Evolutionary conservation across 2,329 filamentous ascomycete genomes (phyloP).

Genomic region (Cordyceps javanica): DNA sequence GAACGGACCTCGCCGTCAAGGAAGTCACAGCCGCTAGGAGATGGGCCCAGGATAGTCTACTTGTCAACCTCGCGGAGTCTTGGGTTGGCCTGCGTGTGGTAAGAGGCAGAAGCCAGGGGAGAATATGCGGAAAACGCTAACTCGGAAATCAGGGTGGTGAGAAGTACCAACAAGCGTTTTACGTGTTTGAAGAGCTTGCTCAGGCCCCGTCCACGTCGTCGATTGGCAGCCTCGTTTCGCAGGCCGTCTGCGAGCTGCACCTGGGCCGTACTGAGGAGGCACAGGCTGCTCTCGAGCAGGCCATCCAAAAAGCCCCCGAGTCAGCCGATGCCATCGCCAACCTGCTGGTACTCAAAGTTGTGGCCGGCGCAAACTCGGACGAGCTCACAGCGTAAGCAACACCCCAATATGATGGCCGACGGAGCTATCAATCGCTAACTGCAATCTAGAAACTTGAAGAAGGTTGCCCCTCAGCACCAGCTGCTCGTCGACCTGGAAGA

Average conservation of each 20-base stretch:
- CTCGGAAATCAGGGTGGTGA: slow-evolving; percentile 65
- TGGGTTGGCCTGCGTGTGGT: slow-evolving; percentile 90
- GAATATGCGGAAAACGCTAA: slow-evolving; percentile 19
- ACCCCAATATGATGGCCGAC: neutral
- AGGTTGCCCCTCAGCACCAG: slow-evolving; percentile 59
- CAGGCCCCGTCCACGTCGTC: slow-evolving; percentile 78
- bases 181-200: slow-evolving; percentile 94
- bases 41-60: slow-evolving; percentile 90
- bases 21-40: slow-evolving; percentile 80
- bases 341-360: slow-evolving; percentile 68
- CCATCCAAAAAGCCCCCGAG: slow-evolving; percentile 64
- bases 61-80: slow-evolving; percentile 91
- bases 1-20: slow-evolving; percentile 82
- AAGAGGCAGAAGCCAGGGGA: slow-evolving; percentile 21
- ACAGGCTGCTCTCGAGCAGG: slow-evolving; percentile 77
- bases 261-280: slow-evolving; percentile 85
- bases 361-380: slow-evolving; percentile 64
- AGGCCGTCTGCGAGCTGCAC: slow-evolving; percentile 88
- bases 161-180: slow-evolving; percentile 94
- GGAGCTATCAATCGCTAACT: slow-evolving; percentile 18
- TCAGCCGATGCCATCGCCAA: slow-evolving; percentile 77
- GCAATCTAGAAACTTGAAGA: slow-evolving; percentile 44
- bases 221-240: slow-evolving; percentile 69
- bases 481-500: slow-evolving; percentile 66
- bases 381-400: slow-evolving; percentile 55